Evolutionary conservation across 768 basidiomycete genomes (phyloP).

Genomic region (Serendipita sp.): DNA sequence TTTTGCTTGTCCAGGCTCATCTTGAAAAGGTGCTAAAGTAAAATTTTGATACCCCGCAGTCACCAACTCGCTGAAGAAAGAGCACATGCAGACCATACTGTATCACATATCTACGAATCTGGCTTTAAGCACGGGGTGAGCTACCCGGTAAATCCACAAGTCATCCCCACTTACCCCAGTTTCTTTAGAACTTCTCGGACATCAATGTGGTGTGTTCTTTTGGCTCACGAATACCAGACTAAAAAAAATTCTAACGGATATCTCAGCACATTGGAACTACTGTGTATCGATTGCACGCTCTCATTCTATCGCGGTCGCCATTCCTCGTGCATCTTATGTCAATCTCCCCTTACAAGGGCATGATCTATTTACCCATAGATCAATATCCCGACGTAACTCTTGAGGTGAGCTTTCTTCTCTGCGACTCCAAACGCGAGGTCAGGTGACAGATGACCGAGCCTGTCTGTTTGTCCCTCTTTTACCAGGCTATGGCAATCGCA

Average conservation of each 20-base stretch:
- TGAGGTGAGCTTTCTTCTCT: slow-evolving; percentile 40
- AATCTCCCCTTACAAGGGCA: slow-evolving; percentile 54
- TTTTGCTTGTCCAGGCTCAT: not conserved
- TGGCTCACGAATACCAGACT: not conserved
- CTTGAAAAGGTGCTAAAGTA: not conserved
- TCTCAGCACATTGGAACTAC: slow-evolving; percentile 12
- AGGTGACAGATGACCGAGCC: slow-evolving; percentile 11
- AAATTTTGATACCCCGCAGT: not conserved
- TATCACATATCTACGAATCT: slow-evolving; percentile 1
- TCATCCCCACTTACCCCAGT: not conserved
- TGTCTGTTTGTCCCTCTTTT: not conserved
- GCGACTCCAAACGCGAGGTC: not conserved
- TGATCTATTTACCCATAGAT: slow-evolving; percentile 60
- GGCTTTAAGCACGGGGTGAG: slow-evolving; percentile 1
- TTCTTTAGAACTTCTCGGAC: not conserved
- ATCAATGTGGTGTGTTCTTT: slow-evolving; percentile 1
- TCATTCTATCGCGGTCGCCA: slow-evolving; percentile 77
- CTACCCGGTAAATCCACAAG: not conserved
- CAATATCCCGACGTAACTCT: slow-evolving; percentile 70
- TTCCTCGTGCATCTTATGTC: slow-evolving; percentile 81
- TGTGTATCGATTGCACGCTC: slow-evolving; percentile 58
- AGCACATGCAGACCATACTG: not conserved
- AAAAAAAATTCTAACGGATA: slow-evolving; percentile 7
- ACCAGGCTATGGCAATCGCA: slow-evolving; percentile 27
- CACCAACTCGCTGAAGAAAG: not conserved